Conservation (phyloP, 1,284 basidiomycete species). For the Ceratobasidium sp. region DNA sequence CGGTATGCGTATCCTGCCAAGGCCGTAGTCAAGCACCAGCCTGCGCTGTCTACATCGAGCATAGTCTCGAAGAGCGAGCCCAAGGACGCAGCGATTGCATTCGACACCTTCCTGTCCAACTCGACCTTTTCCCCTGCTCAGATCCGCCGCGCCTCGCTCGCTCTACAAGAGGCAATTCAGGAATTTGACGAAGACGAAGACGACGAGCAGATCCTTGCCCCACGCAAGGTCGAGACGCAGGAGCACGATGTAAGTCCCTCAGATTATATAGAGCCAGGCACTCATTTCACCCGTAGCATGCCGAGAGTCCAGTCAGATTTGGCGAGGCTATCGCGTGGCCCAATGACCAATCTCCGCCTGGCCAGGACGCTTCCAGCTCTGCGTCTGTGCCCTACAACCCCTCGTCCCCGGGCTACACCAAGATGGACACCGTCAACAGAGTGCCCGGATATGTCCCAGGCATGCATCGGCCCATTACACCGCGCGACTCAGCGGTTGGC, state of each 20-base stretch:
- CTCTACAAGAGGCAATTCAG: conserved; percentile 69
- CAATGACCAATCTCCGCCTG: conserved; percentile 35
- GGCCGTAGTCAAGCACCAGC: background rate
- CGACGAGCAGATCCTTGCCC: conserved; percentile 55
- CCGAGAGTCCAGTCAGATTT: conserved; percentile 15
- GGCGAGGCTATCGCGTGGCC: conserved; percentile 36
- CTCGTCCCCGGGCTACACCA: conserved; percentile 55
- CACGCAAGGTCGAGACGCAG: conserved; percentile 20
- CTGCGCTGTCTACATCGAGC: conserved; percentile 4
- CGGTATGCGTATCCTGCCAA: background rate
- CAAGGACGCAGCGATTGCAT: background rate
- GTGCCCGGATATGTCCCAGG: conserved; percentile 84
- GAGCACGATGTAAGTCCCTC: conserved; percentile 35
- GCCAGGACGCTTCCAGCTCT: conserved; percentile 6
- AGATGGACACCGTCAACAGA: conserved; percentile 62
- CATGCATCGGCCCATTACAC: conserved; percentile 86
- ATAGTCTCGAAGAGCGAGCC: background rate
- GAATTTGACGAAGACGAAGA: conserved; percentile 56
- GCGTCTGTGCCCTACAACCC: conserved; percentile 50
- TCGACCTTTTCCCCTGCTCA: conserved; percentile 57
- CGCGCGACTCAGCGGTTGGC: conserved; percentile 52
- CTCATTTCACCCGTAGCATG: conserved; percentile 19
- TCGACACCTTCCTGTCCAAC: conserved; percentile 27
- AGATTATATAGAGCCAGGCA: background rate
- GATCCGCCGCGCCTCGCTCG: conserved; percentile 69